Percentiles rank a stretch among this genome's conserved stretches.
phyloP scores from a whole-genome alignment of 2,329 filamentous ascomycete species.

The Colletotrichum echinochloae region DNA sequence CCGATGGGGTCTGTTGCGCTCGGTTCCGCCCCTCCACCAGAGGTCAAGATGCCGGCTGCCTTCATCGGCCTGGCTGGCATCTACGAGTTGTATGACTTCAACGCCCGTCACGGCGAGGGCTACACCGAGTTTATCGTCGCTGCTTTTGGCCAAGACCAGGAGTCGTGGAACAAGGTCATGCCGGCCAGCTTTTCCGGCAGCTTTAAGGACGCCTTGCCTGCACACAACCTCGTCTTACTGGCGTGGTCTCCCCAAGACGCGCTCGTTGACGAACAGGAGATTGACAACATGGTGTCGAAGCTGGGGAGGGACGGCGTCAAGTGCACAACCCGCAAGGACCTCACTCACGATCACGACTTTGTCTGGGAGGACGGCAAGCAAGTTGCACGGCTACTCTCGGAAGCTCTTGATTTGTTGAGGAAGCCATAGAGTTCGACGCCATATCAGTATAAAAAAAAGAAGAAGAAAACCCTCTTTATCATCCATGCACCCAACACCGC shows the following conservation, averaged over 20 bases:
- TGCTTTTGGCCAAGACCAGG: slow-evolving; percentile 69
- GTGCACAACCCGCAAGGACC: slow-evolving; percentile 52
- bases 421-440: neutral
- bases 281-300: slow-evolving; percentile 64
- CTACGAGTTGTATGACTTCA: slow-evolving; percentile 71
- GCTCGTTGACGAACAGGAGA: slow-evolving; percentile 68
- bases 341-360: slow-evolving; percentile 71
- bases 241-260: slow-evolving; percentile 61
- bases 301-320: slow-evolving; percentile 56
- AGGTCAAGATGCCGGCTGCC: slow-evolving; percentile 58
- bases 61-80: slow-evolving; percentile 75
- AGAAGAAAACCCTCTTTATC: neutral
- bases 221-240: slow-evolving; percentile 52
- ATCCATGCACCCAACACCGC: neutral
- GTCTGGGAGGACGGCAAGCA: slow-evolving; percentile 71
- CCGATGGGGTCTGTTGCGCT: slow-evolving; percentile 57
- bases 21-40: slow-evolving; percentile 41
- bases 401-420: slow-evolving; percentile 41
- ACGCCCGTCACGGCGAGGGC: slow-evolving; percentile 56
- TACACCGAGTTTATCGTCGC: slow-evolving; percentile 69
- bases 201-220: slow-evolving; percentile 56
- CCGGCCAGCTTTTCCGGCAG: slow-evolving; percentile 60
- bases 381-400: slow-evolving; percentile 61
- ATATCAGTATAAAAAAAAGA: no score
- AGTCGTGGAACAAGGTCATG: slow-evolving; percentile 66